Evolutionary conservation across 2,329 filamentous ascomycete genomes (phyloP).

Genomic region (Capronia americana): DNA sequence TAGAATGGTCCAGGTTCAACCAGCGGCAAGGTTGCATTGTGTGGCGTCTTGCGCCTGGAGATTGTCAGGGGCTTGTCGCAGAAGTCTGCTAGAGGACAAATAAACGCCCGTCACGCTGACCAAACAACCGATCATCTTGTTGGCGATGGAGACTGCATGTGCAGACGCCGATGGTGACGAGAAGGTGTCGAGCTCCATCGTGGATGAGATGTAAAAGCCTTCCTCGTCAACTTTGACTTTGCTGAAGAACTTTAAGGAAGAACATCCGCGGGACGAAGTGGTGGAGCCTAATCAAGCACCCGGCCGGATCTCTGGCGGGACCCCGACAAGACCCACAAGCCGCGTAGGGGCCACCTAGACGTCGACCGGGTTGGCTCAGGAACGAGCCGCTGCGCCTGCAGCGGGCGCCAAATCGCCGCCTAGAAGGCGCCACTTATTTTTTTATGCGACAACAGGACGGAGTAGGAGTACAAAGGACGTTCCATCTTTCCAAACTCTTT

Average conservation of each 20-base stretch:
- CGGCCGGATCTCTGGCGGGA: background rate
- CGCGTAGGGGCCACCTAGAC: background rate
- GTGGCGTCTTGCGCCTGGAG: background rate
- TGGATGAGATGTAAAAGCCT: background rate
- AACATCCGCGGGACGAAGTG: background rate
- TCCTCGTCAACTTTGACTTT: background rate
- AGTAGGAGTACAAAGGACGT: background rate
- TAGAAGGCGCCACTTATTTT: background rate
- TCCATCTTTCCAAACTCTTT: background rate
- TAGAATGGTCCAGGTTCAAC: background rate
- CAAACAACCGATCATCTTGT: no score
- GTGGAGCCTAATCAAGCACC: background rate
- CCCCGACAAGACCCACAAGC: background rate
- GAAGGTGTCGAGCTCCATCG: no score
- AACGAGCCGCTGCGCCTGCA: background rate
- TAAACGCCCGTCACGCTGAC: background rate
- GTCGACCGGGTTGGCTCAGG: no score
- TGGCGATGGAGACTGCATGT: no score
- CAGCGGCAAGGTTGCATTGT: background rate
- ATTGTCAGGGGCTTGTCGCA: background rate
- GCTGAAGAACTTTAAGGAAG: background rate
- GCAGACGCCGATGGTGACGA: background rate
- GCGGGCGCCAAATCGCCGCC: background rate
- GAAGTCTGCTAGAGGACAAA: background rate
- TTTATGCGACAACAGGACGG: no score